Conservation (phyloP, 371 early-diverging fungal species). For the Apophysomyces variabilis region DNA sequence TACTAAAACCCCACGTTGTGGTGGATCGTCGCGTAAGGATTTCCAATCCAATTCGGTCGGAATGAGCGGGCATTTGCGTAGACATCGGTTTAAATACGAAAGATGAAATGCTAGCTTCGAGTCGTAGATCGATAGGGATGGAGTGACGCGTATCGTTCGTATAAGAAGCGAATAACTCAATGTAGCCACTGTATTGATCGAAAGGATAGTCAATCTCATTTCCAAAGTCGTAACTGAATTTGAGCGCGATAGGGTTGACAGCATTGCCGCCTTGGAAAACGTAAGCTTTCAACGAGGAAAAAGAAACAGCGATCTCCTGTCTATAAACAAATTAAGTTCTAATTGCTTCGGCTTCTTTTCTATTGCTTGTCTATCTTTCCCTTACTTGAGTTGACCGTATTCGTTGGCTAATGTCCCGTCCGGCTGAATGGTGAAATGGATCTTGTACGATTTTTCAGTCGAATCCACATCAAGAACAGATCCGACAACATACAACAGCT, state of each 20-base stretch:
- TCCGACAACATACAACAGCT: constrained; percentile 31
- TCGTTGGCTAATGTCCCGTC: constrained; percentile 35
- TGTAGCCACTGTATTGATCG: constrained; percentile 33
- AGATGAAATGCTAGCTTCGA: constrained; percentile 39
- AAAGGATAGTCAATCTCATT: constrained; percentile 44
- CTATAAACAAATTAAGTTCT: constrained; percentile 15
- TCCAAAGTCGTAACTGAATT: constrained; percentile 33
- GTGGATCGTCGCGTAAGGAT: constrained; percentile 40
- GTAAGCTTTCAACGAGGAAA: constrained; percentile 29
- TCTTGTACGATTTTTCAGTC: constrained; percentile 30
- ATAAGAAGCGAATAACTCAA: constrained; percentile 30
- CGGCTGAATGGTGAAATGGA: constrained; percentile 36
- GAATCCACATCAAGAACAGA: constrained; percentile 39
- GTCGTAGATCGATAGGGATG: constrained; percentile 35
- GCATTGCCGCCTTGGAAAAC: constrained; percentile 30
- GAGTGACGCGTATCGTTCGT: constrained; percentile 24
- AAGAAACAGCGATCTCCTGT: constrained; percentile 28
- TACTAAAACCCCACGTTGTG: constrained; percentile 41
- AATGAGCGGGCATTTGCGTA: constrained; percentile 11
- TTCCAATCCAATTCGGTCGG: constrained; percentile 30
- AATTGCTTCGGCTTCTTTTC: not conserved
- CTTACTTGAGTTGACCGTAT: constrained; percentile 36
- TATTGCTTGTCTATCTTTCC: not conserved
- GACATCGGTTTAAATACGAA: constrained; percentile 32
- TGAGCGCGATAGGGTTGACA: constrained; percentile 31